Conservation (phyloP, 495 filamentous ascomycete species). For the Oidiodendron maius region DNA sequence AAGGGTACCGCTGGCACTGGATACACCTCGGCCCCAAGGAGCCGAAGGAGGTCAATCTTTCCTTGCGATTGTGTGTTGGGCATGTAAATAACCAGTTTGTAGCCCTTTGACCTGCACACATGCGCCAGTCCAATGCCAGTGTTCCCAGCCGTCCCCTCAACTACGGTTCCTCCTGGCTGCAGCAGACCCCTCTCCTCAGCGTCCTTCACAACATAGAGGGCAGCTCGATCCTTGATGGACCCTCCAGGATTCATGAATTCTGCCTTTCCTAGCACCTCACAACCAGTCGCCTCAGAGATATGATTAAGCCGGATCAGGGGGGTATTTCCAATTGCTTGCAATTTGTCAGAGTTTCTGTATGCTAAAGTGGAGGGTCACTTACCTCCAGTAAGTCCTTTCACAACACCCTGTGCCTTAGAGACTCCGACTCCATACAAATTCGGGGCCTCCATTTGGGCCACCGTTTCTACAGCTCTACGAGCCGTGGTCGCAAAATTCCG, state of each 20-base stretch:
- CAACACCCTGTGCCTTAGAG: slow-evolving; percentile 77
- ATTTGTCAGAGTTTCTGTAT: slow-evolving; percentile 9
- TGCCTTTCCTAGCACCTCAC: slow-evolving; percentile 91
- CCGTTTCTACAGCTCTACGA: slow-evolving; percentile 38
- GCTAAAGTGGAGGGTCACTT: slow-evolving; percentile 23
- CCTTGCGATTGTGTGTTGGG: slow-evolving; percentile 97
- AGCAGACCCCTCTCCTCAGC: slow-evolving; percentile 85
- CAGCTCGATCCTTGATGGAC: slow-evolving; percentile 93
- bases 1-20: slow-evolving; percentile 97
- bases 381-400: slow-evolving; percentile 85
- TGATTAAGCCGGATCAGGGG: slow-evolving; percentile 85
- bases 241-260: slow-evolving; percentile 99
- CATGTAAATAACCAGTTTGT: slow-evolving; percentile 98
- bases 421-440: slow-evolving; percentile 58
- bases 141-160: slow-evolving; percentile 96
- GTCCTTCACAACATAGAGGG: slow-evolving; percentile 87
- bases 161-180: slow-evolving; percentile 81
- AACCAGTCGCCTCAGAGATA: slow-evolving; percentile 87
- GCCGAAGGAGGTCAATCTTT: slow-evolving; percentile 87
- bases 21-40: slow-evolving; percentile 94
- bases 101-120: slow-evolving; percentile 89
- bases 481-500: slow-evolving; percentile 53
- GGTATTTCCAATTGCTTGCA: slow-evolving; percentile 83
- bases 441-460: slow-evolving; percentile 39
- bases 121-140: slow-evolving; percentile 97